These are phyloP conservation scores for Fusarium tricinctum DNA, from an alignment of 2,329 filamentous ascomycete species.

Conservation along the genomic window DNA sequence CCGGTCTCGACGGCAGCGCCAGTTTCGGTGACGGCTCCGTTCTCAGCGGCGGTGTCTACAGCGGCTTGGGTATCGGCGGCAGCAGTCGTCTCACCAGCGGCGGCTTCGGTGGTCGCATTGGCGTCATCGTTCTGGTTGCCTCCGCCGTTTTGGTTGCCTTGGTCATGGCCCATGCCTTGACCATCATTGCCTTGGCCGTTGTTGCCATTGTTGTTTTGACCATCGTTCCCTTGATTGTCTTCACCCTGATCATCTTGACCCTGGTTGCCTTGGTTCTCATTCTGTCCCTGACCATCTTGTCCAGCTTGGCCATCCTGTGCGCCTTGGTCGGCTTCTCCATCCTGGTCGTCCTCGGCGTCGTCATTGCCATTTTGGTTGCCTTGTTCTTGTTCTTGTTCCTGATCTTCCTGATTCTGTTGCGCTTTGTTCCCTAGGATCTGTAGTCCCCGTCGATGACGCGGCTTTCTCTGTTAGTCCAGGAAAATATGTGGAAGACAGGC, in stretches of 20 bases:
- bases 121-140: not conserved
- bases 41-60: not conserved
- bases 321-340: not conserved
- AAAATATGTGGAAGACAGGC: rapidly evolving
- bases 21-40: not conserved
- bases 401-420: not conserved
- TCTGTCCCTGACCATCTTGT: not conserved
- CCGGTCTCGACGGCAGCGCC: not conserved
- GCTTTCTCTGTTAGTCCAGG: not conserved
- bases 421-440: not conserved
- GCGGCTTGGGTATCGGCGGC: not conserved
- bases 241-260: not conserved
- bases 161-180: too few species aligned
- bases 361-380: not conserved
- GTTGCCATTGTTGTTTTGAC: not conserved
- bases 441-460: not conserved
- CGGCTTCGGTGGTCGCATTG: not conserved
- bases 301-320: not conserved
- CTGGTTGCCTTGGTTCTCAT: not conserved
- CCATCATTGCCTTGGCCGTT: not conserved
- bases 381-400: not conserved
- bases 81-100: not conserved
- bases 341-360: not conserved
- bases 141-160: not conserved
- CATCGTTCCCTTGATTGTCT: not conserved